These are phyloP conservation scores for Zymoseptoria tritici DNA, from an alignment of 2,329 filamentous ascomycete genomes.

Conservation along the genomic window DNA sequence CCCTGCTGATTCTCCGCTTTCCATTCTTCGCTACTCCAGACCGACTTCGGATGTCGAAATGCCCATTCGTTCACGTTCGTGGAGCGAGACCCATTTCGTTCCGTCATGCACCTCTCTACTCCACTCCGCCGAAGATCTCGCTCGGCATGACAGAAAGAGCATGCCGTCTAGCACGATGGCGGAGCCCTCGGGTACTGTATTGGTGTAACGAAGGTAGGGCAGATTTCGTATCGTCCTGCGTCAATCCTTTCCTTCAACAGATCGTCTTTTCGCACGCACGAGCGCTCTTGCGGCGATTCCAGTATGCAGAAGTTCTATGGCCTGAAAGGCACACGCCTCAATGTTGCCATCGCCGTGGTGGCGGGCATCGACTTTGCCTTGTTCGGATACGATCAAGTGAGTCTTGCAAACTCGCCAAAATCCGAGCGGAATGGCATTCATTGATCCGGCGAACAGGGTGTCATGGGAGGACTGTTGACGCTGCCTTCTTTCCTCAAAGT, in stretches of 20 bases:
- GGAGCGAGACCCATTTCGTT: not conserved
- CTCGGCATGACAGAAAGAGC: not conserved
- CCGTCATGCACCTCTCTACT: not conserved
- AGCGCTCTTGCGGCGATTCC: not conserved
- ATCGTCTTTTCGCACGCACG: not conserved
- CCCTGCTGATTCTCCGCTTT: not conserved
- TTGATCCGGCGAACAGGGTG: conserved; percentile 21
- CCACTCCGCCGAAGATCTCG: not conserved
- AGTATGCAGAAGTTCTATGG: conserved; percentile 30
- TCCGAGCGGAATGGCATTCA: conserved; percentile 8
- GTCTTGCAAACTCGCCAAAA: conserved; percentile 18
- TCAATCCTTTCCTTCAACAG: not conserved
- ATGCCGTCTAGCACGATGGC: not conserved
- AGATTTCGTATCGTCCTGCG: not conserved
- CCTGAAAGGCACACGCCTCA: conserved; percentile 35
- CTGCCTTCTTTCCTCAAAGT: conserved; percentile 31
- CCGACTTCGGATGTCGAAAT: no score
- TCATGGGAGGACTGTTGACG: conserved; percentile 38
- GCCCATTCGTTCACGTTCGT: not conserved
- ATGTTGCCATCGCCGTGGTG: conserved; percentile 38
- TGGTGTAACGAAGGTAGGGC: not conserved
- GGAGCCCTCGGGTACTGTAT: not conserved
- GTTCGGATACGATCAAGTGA: conserved; percentile 18
- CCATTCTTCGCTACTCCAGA: not conserved
- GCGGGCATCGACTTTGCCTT: conserved; percentile 35